These are phyloP conservation scores for Fraxinus paxiana DNA, from an alignment of 305 asterid genomes.

Conservation along the genomic window DNA sequence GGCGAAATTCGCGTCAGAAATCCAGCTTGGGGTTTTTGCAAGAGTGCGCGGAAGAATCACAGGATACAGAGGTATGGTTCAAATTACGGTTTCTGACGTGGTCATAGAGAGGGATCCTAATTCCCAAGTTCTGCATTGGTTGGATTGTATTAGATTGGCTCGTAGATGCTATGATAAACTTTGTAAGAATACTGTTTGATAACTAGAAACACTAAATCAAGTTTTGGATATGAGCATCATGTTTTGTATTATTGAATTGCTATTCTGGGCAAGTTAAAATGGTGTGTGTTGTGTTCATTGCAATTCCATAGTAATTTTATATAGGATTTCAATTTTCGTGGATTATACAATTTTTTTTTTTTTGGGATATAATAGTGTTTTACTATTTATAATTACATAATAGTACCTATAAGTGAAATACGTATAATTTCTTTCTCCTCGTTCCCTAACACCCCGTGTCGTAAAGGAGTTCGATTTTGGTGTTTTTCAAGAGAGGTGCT, in stretches of 20 bases:
- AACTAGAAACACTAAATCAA: not conserved
- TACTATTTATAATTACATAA: not conserved
- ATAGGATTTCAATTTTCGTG: not conserved
- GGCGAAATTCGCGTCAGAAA: conserved; percentile 32
- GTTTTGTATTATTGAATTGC: not conserved
- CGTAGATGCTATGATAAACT: conserved; percentile 48
- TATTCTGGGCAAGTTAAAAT: not conserved
- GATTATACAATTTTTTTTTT: not conserved
- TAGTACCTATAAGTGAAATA: not conserved
- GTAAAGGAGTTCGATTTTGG: not conserved
- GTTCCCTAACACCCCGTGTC: not conserved
- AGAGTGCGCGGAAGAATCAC: conserved; percentile 74
- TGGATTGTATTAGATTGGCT: conserved; percentile 63
- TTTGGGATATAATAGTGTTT: not conserved
- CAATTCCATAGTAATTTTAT: not conserved
- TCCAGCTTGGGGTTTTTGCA: conserved; percentile 60
- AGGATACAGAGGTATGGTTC: conserved; percentile 44
- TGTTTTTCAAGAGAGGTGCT: not conserved
- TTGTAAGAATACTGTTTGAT: conserved; percentile 9
- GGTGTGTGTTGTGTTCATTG: not conserved
- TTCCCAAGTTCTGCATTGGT: conserved; percentile 72
- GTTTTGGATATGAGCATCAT: not conserved
- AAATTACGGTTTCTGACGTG: conserved; percentile 72
- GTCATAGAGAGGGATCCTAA: conserved; percentile 68
- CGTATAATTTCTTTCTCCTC: not conserved